Evolutionary conservation across 2,329 filamentous ascomycete species (phyloP), one percentile per base, ranked within the genome.

Genomic region (Piedraia hortae): DNA sequence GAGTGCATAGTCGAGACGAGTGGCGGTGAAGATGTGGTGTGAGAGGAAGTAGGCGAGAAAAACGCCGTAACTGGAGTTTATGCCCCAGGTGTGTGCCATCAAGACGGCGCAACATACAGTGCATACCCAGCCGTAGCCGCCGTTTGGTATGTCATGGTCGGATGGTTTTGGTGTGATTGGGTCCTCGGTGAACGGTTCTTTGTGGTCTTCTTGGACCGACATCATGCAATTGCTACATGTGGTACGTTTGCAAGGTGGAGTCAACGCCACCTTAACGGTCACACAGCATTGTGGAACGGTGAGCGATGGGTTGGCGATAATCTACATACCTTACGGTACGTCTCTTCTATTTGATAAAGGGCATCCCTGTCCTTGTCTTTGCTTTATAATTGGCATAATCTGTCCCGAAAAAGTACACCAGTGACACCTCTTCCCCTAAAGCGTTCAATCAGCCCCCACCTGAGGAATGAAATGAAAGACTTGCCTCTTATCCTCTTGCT

Each of bases 391-490:
- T 45, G 10, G 63, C 46, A 42, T 93, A 97, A 21, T 88, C 69
- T 5, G 70, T 53, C 1, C 70, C 71, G 42, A 93, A 97, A 47
- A 93, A 91, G 8, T 55, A 50, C 5, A 82, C 48, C 22, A 97
- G 50, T 31, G 69, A 62, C 13, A 53, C 51, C 46, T 97, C 85
- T 50, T 97, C 85, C 14, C 63, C 65, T 62, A 33, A 28, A 10
- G 11, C 3, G 9, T 16, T 10, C 6, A 22, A 27, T 20, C 31
- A 30, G 19, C 16, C 4, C 10, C 10, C 12, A 24, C 2, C n/a
- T 4, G 4, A 23, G 7, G 20, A 10, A 14, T 8, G n/a, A 20
- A 5, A n/a, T 16, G 21, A 10, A 6, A 13, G 21, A 54, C 59
- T 45, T 41, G 66, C 63, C 47, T 24, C 44, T 45, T 31, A 93